Base-by-base conservation (phyloP, 1,139 yeast genomes). In the Pichia sp. region DNA sequence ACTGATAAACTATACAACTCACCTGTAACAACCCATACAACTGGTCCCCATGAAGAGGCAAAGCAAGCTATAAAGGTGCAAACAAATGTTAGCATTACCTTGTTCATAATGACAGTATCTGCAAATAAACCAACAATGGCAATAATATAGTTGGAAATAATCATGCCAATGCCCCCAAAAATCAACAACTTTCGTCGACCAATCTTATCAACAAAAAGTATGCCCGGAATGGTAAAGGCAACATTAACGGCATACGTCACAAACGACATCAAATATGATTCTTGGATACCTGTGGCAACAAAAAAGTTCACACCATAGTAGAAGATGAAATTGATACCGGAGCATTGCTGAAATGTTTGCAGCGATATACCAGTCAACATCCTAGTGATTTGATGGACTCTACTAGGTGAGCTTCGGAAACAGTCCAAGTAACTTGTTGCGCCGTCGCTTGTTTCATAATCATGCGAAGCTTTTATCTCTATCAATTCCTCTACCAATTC, bases 31-130 rank as follows among this genome's bases (percentile, higher is more conserved):
- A 88, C 91, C 93, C 93, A 87, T 45, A 83, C 81, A 56, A 83
- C 76, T 47, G 92, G 92, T 66, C 93, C 95, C 92, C 92, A 87
- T 38, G 91, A 78, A 54, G 88, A 75, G 33, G 92, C 92, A 67
- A 85, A 86, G 68, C 81, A 83, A 34, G 87, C 82, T 67, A 85
- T 85, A 66, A 84, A 86, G 46, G 81, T 71, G 77, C 91, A 86
- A 45, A 83, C 77, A 71, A 86, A 85, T 16, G 87, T 84, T 61
- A 86, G 74, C 71, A 84, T 76, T 51, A 78, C 77, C 71, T 84
- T 79, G 61, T 83, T 81, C 10, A 84, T 76, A 54, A 70, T 65
- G 2, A 72, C 70, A 17, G 83, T 73, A 42, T 73, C 55, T 1
- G 81, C 74, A 9, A 82, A 74, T 12, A 78, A 79, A 41, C 92